phyloP scores from a whole-genome alignment of 1,139 yeast genomes.

The Pichia sp. region DNA sequence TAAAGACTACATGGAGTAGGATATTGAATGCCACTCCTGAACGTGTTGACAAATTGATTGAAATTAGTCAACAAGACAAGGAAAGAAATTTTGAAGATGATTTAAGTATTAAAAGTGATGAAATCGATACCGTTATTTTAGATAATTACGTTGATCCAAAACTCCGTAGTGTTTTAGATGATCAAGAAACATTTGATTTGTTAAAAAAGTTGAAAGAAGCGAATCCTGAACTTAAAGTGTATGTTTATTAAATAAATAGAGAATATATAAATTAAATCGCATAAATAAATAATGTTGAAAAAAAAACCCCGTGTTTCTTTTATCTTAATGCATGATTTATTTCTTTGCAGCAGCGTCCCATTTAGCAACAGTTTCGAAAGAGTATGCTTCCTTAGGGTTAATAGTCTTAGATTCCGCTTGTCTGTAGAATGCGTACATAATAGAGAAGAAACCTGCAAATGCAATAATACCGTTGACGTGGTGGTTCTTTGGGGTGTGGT shows the following conservation, averaged over 20 bases:
- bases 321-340: neutral
- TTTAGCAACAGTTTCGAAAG: conserved; percentile 25
- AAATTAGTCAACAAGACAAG: conserved; percentile 32
- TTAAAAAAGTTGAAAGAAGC: conserved; percentile 36
- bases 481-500: conserved; percentile 30
- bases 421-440: conserved; percentile 22
- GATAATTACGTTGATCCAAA: conserved; percentile 64
- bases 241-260: conserved; percentile 37
- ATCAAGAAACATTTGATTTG: conserved; percentile 40
- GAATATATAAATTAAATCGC: conserved; percentile 11
- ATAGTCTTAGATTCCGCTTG: conserved; percentile 26
- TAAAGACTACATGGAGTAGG: conserved; percentile 45
- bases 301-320: neutral
- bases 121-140: conserved; percentile 51
- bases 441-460: conserved; percentile 24
- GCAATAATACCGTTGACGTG: conserved; percentile 28
- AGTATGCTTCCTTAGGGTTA: conserved; percentile 27
- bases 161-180: conserved; percentile 59
- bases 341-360: conserved; percentile 30
- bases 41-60: conserved; percentile 47
- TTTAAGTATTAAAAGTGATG: conserved; percentile 36
- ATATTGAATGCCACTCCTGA: conserved; percentile 63
- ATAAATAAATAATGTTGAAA: conserved; percentile 1
- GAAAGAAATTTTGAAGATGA: conserved; percentile 7
- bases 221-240: conserved; percentile 41